Conservation (phyloP, 345 rosid genomes). For the Moricandia arvensis region DNA sequence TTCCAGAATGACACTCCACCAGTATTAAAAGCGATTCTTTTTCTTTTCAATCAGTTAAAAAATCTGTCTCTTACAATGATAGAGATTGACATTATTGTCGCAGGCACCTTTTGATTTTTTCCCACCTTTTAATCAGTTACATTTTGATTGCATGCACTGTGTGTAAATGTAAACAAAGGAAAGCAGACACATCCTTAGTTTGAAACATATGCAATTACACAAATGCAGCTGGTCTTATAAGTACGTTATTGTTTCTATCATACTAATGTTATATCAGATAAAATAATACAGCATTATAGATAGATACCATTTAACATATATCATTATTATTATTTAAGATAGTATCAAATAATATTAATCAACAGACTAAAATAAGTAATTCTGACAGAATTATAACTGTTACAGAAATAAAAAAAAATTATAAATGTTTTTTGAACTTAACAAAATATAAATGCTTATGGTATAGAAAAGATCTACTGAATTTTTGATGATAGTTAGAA, state of each 20-base stretch:
- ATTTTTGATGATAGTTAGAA: too few relatives aligned
- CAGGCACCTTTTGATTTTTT: not conserved
- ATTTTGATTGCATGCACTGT: not conserved
- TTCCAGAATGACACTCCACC: not conserved
- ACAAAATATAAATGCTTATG: too few relatives aligned
- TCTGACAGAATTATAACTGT: too few relatives aligned
- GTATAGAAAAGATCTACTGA: too few relatives aligned
- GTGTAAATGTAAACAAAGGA: not conserved
- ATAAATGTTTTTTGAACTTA: too few relatives aligned
- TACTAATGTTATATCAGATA: too few relatives aligned
- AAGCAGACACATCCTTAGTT: not conserved
- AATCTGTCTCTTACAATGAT: not conserved
- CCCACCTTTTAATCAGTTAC: not conserved
- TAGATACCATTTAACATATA: too few relatives aligned
- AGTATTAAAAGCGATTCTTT: not conserved
- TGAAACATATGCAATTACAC: not conserved
- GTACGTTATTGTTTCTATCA: not conserved
- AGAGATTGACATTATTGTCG: not conserved
- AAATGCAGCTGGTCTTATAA: not conserved
- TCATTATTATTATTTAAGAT: too few relatives aligned
- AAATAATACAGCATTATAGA: too few relatives aligned
- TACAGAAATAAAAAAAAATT: too few relatives aligned
- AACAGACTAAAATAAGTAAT: too few relatives aligned
- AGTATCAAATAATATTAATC: too few relatives aligned
- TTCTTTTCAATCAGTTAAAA: not conserved